These are phyloP conservation scores for Cladophialophora chaetospira DNA, from an alignment of 2,329 filamentous ascomycete genomes.

Conservation along the genomic window DNA sequence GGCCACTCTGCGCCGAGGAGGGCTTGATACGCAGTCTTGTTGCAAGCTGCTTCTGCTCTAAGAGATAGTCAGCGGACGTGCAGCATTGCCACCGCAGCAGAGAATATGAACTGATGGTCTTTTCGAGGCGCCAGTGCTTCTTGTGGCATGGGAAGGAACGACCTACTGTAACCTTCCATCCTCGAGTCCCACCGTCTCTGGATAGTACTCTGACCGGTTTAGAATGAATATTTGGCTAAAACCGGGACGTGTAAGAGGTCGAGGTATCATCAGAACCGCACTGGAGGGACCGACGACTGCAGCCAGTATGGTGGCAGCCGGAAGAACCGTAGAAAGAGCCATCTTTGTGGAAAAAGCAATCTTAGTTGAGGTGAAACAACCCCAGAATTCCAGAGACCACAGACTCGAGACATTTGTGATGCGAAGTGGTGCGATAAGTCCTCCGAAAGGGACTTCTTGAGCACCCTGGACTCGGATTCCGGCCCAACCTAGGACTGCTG, in stretches of 20 bases:
- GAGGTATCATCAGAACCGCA: constrained; percentile 16
- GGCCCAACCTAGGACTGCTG: constrained; percentile 4
- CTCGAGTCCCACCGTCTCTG: not conserved
- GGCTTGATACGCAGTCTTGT: not conserved
- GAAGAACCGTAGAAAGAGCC: not conserved
- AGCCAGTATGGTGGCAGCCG: constrained; percentile 3
- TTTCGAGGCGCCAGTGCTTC: no score
- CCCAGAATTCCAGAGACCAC: constrained; percentile 21
- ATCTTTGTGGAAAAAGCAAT: not conserved
- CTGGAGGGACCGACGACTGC: constrained; percentile 16
- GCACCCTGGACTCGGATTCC: not conserved
- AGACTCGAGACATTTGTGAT: constrained; percentile 9
- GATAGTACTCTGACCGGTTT: not conserved
- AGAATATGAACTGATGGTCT: no score
- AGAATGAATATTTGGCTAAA: not conserved
- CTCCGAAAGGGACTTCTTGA: constrained; percentile 5
- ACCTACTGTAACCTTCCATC: not conserved
- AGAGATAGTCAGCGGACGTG: not conserved
- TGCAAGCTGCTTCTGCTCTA: not conserved
- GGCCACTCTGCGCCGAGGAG: not conserved
- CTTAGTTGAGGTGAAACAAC: constrained; percentile 4
- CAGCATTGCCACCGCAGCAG: no score
- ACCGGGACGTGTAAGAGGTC: not conserved
- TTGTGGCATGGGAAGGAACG: not conserved
- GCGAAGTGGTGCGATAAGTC: constrained; percentile 11